These are phyloP conservation scores for Magnolia sinica DNA, from an alignment of 164 flowering plant genomes.

Conservation along the genomic window DNA sequence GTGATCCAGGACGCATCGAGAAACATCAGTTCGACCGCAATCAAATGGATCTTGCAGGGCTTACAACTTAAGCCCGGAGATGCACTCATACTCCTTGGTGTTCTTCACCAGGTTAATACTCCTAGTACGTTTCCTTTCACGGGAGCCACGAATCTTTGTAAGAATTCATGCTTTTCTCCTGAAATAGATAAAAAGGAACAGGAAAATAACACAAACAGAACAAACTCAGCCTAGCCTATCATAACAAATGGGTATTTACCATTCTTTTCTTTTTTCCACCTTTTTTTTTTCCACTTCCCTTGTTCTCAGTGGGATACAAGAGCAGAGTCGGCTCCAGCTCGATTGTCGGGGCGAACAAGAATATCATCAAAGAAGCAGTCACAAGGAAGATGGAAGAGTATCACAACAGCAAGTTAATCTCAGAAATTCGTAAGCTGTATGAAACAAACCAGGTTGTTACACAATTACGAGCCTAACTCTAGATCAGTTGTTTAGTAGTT, in stretches of 20 bases:
- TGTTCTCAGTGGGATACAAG: constrained; percentile 50
- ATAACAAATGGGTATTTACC: background rate
- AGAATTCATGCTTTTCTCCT: constrained; percentile 22
- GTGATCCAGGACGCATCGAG: constrained; percentile 59
- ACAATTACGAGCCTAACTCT: background rate
- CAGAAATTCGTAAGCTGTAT: constrained; percentile 23
- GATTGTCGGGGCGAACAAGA: constrained; percentile 34
- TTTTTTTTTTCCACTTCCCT: background rate
- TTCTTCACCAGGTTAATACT: constrained; percentile 68
- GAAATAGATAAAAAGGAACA: background rate
- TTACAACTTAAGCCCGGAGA: constrained; percentile 54
- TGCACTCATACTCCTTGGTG: constrained; percentile 46
- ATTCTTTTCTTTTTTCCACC: background rate
- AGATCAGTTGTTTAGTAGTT: too few species aligned
- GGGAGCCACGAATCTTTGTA: constrained; percentile 35
- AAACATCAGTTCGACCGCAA: constrained; percentile 37
- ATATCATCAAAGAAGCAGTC: constrained; percentile 34
- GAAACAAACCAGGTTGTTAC: constrained; percentile 31
- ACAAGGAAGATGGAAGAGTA: constrained; percentile 43
- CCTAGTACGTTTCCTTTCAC: constrained; percentile 60
- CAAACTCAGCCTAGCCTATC: background rate
- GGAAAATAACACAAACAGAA: background rate
- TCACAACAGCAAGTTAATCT: constrained; percentile 24
- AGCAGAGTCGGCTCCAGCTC: constrained; percentile 40
- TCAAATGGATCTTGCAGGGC: constrained; percentile 31